These are phyloP conservation scores for Maudiozyma turicensis DNA, from an alignment of 805 yeast genomes.

Conservation along the genomic window DNA sequence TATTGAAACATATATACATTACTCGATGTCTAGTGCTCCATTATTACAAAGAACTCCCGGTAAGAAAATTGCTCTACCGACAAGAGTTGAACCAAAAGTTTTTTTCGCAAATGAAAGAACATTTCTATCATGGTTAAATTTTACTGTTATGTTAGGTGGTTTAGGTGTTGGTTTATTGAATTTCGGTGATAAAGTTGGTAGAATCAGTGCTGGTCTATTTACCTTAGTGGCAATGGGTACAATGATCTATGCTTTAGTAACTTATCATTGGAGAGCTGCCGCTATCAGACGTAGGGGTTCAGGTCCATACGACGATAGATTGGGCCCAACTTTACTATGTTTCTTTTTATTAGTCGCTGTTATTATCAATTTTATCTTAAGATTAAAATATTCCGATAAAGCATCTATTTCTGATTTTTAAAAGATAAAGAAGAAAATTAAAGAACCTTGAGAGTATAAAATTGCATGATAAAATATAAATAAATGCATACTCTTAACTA, in stretches of 20 bases:
- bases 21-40: conserved; percentile 54
- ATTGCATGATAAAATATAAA: too few relatives aligned
- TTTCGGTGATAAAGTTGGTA: conserved; percentile 91
- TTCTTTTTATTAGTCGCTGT: conserved; percentile 88
- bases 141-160: conserved; percentile 96
- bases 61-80: conserved; percentile 94
- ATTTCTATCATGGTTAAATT: conserved; percentile 94
- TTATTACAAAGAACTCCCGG: conserved; percentile 65
- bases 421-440: not conserved
- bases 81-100: conserved; percentile 97
- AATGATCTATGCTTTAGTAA: conserved; percentile 88
- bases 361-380: conserved; percentile 79
- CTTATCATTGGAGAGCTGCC: conserved; percentile 99
- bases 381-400: conserved; percentile 30
- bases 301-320: conserved; percentile 98
- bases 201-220: conserved; percentile 87
- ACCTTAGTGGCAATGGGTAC: conserved; percentile 96
- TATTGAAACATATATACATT: not conserved
- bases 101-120: conserved; percentile 99
- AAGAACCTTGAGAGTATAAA: too few relatives aligned
- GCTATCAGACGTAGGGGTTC: conserved; percentile 96
- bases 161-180: conserved; percentile 91
- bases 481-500: too few relatives aligned
- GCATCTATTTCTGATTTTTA: not conserved
- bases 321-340: conserved; percentile 97